Percentiles rank a stretch among this genome's conserved stretches.
Evolutionary conservation across 1,139 yeast species (phyloP).

Genomic region (Pichia sp.): DNA sequence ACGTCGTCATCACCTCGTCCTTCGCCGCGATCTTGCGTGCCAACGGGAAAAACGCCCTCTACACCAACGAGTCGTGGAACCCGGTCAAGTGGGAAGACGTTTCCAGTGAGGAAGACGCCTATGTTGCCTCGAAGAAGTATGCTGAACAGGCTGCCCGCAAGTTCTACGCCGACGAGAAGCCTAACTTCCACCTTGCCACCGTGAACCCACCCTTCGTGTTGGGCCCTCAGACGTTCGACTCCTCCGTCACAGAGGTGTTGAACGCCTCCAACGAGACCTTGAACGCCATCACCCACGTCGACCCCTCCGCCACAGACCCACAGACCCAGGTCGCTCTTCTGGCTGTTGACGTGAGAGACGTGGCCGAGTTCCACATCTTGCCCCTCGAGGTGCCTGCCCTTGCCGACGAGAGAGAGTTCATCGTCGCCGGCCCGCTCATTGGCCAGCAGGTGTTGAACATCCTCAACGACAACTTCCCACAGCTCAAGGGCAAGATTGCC

Average conservation of each 20-base stretch:
- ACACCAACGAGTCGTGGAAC: slow-evolving; percentile 41
- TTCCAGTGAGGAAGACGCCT: slow-evolving; percentile 35
- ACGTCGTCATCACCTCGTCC: slow-evolving; percentile 55
- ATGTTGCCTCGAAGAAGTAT: slow-evolving; percentile 47
- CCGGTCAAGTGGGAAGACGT: slow-evolving; percentile 38
- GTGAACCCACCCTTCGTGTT: slow-evolving; percentile 49
- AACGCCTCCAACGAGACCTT: slow-evolving; percentile 39
- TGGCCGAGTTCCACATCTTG: slow-evolving; percentile 39
- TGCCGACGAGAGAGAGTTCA: slow-evolving; percentile 40
- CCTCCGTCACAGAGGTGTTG: slow-evolving; percentile 28
- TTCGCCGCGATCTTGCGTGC: slow-evolving; percentile 41
- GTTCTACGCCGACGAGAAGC: slow-evolving; percentile 37
- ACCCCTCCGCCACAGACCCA: slow-evolving; percentile 25
- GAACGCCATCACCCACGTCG: slow-evolving; percentile 29
- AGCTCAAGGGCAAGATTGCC: slow-evolving; percentile 38
- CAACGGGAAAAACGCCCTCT: slow-evolving; percentile 6
- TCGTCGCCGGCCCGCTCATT: slow-evolving; percentile 36
- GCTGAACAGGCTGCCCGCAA: slow-evolving; percentile 58
- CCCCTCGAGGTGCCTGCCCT: slow-evolving; percentile 36
- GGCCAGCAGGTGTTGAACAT: slow-evolving; percentile 39
- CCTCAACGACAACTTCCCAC: slow-evolving; percentile 37
- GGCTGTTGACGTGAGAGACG: slow-evolving; percentile 42
- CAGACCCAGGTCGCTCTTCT: slow-evolving; percentile 28
- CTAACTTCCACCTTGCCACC: slow-evolving; percentile 41
- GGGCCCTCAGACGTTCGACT: slow-evolving; percentile 44